Conservation (phyloP, 306 rosid genomes). For the Styphnolobium japonicum region DNA sequence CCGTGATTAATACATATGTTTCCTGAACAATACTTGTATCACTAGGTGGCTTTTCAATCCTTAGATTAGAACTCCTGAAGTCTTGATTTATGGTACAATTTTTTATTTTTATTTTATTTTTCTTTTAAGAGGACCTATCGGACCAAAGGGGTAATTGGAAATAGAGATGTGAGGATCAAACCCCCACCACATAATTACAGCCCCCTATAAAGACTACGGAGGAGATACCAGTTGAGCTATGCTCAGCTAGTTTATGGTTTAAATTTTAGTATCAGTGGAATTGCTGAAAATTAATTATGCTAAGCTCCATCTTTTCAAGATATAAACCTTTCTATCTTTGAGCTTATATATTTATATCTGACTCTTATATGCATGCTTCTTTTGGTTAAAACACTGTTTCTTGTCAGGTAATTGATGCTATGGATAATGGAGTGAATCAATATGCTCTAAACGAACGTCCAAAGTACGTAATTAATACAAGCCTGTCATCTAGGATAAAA, state of each 20-base stretch:
- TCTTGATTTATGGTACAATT: too few relatives aligned
- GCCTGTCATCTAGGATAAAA: slow-evolving; percentile 42
- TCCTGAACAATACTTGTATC: too few relatives aligned
- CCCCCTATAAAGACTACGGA: too few relatives aligned
- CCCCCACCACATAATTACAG: too few relatives aligned
- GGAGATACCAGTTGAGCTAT: too few relatives aligned
- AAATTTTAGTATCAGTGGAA: not conserved
- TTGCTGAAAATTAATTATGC: not conserved
- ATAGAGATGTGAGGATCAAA: too few relatives aligned
- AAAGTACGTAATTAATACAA: slow-evolving; percentile 44
- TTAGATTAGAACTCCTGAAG: too few relatives aligned
- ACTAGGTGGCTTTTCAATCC: not conserved
- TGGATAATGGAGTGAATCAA: slow-evolving; percentile 58
- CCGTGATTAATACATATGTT: too few relatives aligned
- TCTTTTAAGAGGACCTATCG: too few relatives aligned
- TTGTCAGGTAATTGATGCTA: slow-evolving; percentile 54
- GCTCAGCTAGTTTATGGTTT: too few relatives aligned
- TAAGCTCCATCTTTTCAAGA: not conserved
- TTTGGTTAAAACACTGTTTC: not conserved
- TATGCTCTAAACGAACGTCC: slow-evolving; percentile 44
- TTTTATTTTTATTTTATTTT: too few relatives aligned
- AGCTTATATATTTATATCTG: not conserved
- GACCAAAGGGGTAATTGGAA: too few relatives aligned
- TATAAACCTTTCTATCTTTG: not conserved
- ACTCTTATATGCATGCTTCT: not conserved